phyloP scores from a whole-genome alignment of 202 grass and related monocot genomes.

The Cymbopogon flexuosus region DNA sequence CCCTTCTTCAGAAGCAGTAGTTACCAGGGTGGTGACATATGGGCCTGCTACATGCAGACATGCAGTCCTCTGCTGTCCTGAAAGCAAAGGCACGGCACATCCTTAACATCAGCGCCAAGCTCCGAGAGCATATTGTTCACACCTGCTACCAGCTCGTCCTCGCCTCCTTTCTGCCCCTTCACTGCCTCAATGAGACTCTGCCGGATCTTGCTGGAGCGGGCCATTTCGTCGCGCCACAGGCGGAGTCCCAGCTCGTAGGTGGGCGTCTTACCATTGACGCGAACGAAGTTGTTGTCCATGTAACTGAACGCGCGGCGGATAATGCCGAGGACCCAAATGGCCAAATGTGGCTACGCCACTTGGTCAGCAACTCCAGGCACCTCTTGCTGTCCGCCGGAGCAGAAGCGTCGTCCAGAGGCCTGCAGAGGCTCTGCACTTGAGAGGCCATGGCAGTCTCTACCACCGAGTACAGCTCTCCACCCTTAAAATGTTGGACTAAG shows the following conservation, averaged over 20 bases:
- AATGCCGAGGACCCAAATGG: neutral
- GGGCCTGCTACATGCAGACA: neutral
- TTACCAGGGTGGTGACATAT: no score
- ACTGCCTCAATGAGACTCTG: neutral
- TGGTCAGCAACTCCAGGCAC: slow-evolving; percentile 20
- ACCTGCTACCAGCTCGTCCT: neutral
- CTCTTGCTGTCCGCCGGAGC: neutral
- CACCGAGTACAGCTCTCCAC: neutral
- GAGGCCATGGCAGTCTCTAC: neutral
- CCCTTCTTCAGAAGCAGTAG: no score
- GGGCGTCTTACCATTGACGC: neutral
- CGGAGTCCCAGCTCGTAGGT: slow-evolving; percentile 4
- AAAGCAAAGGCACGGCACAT: neutral
- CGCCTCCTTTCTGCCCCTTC: neutral
- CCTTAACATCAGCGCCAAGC: neutral
- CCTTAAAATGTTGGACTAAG: neutral
- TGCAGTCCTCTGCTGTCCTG: neutral
- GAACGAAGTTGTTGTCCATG: slow-evolving; percentile 24
- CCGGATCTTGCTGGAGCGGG: neutral
- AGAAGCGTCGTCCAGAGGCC: neutral
- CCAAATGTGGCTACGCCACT: no score
- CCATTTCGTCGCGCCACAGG: slow-evolving; percentile 5
- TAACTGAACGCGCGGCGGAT: neutral
- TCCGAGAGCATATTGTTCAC: slow-evolving; percentile 23
- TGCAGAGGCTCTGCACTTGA: slow-evolving; percentile 16